Evolutionary conservation across 768 basidiomycete genomes (phyloP), one percentile per base, ranked within the genome.

Genomic region (Boletus sensibilis): DNA sequence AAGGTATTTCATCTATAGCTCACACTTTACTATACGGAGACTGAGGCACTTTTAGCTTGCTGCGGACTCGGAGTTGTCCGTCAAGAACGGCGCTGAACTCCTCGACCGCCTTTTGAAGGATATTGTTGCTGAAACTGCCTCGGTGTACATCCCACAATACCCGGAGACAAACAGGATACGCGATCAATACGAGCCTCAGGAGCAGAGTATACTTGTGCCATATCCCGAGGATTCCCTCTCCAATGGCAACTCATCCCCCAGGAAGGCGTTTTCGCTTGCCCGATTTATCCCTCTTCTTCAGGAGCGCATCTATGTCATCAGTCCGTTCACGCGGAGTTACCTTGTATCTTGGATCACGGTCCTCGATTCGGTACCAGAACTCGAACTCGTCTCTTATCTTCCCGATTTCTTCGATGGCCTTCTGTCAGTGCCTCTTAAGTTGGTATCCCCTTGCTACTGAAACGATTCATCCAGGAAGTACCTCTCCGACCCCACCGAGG

Each of bases 41-140:
- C 52, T 64, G 47, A 67, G 13, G 7, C 31, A 31, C 38, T 53
- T 33, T 20, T 66, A 98, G 96, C 91, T 99, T 57, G 91, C 93
- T 10, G 92, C 96, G 21, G 97, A 99, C 71, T 90, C 93, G 0
- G 96, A 98, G 63, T 66, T 92, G 37, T 96, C 97, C 2, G 96
- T 99, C 58, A 96, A 97, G 83, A 98, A 98, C 66, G 96, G 96
- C 2, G 95, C 97, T 1, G 97, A 99, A 71, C 82, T 99, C 29
- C 82, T 98, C 55, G 97, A 99, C 71, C 84, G 96, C 20, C 82
- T 98, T n/a, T 82, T 99, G 63, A 98, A 98, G 68, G 97, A 99
- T 63, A 96, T 98, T 46, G 96, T 98, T 5, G 90, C 94, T 13
- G 97, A 98, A 73, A 92, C 93, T 9, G 97, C 96, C 2, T 93